These are phyloP conservation scores for Phytophthora sp. DNA, from an alignment of 352 stramenopile species.

Conservation along the genomic window DNA sequence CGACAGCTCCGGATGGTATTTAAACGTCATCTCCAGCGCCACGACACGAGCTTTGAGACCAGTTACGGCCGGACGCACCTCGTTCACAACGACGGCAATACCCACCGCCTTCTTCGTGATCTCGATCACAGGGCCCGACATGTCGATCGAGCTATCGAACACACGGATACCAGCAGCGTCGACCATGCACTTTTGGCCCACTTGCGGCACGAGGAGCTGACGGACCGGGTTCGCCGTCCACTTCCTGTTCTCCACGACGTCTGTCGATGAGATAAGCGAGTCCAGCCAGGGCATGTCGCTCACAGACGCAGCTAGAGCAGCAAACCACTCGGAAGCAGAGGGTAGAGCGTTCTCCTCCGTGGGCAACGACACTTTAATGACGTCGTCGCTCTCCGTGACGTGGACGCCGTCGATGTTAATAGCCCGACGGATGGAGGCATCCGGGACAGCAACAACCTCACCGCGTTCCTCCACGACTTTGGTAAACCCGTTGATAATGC, in stretches of 20 bases:
- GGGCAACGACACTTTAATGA: slow-evolving; percentile 39
- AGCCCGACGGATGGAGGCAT: slow-evolving; percentile 8
- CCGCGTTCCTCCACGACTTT: slow-evolving; percentile 47
- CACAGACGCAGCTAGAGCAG: slow-evolving; percentile 37
- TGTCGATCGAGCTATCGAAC: slow-evolving; percentile 47
- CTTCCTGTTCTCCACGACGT: slow-evolving; percentile 53
- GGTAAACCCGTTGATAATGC: slow-evolving; percentile 64
- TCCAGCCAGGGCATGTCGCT: slow-evolving; percentile 59
- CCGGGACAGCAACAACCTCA: neutral
- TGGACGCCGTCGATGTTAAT: slow-evolving; percentile 33
- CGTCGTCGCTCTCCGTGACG: slow-evolving; percentile 33
- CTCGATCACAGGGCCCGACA: slow-evolving; percentile 53
- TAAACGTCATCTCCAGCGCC: slow-evolving; percentile 63
- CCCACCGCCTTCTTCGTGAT: slow-evolving; percentile 43
- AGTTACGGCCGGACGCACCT: slow-evolving; percentile 64
- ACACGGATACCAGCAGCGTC: slow-evolving; percentile 40
- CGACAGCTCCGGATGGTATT: slow-evolving; percentile 49
- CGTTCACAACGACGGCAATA: slow-evolving; percentile 60
- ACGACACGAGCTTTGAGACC: slow-evolving; percentile 53
- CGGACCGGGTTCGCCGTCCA: slow-evolving; percentile 76
- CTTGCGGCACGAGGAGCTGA: slow-evolving; percentile 54
- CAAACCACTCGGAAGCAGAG: slow-evolving; percentile 49
- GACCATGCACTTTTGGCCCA: slow-evolving; percentile 51
- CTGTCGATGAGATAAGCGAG: slow-evolving; percentile 56
- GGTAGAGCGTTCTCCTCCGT: slow-evolving; percentile 35